These are phyloP conservation scores for Neurospora terricola DNA, from an alignment of 495 filamentous ascomycete genomes.

Conservation along the genomic window DNA sequence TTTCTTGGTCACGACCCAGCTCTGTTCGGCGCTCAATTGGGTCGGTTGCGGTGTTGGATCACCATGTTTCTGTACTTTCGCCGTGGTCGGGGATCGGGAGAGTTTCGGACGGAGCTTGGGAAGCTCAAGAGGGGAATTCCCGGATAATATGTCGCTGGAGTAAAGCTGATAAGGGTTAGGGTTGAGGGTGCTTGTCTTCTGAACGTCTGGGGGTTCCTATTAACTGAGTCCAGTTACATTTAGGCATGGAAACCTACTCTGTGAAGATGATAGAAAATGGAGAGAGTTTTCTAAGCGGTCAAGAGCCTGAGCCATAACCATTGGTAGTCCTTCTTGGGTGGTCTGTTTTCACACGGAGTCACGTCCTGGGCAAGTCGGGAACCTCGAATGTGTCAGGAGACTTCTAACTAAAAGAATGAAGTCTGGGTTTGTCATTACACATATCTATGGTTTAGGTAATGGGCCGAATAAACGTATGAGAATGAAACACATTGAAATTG, in stretches of 20 bases:
- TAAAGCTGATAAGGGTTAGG: background rate
- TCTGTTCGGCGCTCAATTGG: constrained; percentile 3
- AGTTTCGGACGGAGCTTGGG: background rate
- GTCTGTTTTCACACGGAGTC: background rate
- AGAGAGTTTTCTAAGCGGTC: background rate
- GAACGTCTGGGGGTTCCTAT: background rate
- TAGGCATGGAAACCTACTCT: background rate
- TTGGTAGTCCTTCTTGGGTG: background rate
- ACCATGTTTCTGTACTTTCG: background rate
- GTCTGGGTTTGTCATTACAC: background rate
- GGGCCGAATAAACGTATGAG: background rate
- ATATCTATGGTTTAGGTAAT: background rate
- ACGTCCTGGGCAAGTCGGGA: background rate
- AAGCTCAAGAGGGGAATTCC: background rate
- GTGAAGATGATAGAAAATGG: background rate
- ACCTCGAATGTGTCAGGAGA: background rate
- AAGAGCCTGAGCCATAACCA: background rate
- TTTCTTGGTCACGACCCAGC: background rate
- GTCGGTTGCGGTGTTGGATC: background rate
- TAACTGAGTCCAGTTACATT: background rate
- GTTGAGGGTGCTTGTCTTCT: background rate
- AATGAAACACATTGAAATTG: background rate
- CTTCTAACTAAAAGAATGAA: background rate
- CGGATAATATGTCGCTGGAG: background rate
- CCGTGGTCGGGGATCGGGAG: background rate